Evolutionary conservation across 139 green algal genomes (phyloP).

Genomic region (Klebsormidium nitens): DNA sequence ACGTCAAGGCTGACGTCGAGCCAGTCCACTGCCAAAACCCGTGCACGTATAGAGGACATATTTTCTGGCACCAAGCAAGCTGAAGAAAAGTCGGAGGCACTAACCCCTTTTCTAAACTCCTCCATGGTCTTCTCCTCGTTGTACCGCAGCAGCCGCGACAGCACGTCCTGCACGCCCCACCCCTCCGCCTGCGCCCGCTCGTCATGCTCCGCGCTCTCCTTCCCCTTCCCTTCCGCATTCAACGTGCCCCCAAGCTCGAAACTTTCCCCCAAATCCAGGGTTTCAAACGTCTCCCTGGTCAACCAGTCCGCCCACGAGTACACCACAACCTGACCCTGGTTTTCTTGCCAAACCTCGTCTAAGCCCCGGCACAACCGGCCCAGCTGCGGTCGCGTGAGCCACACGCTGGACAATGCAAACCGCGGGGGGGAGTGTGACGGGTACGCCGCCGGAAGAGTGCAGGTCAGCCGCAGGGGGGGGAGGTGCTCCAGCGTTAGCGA

Average conservation of each 20-base stretch:
- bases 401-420: slow-evolving; percentile 1
- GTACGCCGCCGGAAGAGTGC: slow-evolving; percentile 8
- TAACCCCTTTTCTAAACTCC: not conserved
- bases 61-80: not conserved
- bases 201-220: not conserved
- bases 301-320: slow-evolving; percentile 14
- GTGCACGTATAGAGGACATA: not conserved
- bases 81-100: too few relatives aligned
- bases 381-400: not conserved
- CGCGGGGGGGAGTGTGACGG: not conserved
- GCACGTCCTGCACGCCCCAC: slow-evolving; percentile 1
- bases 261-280: not conserved
- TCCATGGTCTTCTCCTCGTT: slow-evolving; percentile 7
- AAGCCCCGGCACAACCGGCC: not conserved
- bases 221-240: not conserved
- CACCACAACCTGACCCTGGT: not conserved
- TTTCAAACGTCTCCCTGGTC: not conserved
- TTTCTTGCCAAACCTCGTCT: slow-evolving; percentile 1
- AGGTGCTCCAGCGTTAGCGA: not conserved
- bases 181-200: not conserved
- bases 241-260: too few relatives aligned
- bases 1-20: too few relatives aligned
- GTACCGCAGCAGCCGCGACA: slow-evolving; percentile 3
- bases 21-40: too few relatives aligned
- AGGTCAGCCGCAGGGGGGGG: not conserved